Evolutionary conservation across 257 asterid genomes (phyloP).

Genomic region (Dorcoceras hygrometricum): DNA sequence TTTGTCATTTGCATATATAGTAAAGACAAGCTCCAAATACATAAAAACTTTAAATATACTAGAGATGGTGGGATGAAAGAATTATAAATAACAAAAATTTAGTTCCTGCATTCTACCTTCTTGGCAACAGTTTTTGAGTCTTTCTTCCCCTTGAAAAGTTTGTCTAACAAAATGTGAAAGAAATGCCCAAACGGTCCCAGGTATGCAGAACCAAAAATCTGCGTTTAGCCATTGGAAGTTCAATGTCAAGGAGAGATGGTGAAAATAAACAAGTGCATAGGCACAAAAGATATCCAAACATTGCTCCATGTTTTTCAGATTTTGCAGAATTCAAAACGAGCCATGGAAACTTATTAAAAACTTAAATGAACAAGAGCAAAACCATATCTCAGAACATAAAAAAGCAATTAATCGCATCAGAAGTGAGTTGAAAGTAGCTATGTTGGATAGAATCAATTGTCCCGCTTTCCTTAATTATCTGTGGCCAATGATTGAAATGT

Average conservation of each 20-base stretch:
- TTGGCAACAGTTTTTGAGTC: constrained; percentile 82
- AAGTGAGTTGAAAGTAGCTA: not conserved
- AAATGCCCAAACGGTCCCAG: constrained; percentile 93
- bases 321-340: not conserved
- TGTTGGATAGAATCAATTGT: not conserved
- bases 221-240: constrained; percentile 28
- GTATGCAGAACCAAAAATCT: constrained; percentile 88
- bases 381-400: not conserved
- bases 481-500: no score
- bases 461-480: no score
- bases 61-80: not conserved
- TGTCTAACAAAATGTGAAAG: constrained; percentile 75
- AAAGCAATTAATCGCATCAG: not conserved
- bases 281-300: not conserved
- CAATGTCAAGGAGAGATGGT: constrained; percentile 11
- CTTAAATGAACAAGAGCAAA: not conserved
- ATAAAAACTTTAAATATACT: not conserved
- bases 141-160: constrained; percentile 85
- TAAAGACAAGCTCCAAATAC: no score
- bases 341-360: not conserved
- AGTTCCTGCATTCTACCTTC: constrained; percentile 53
- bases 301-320: not conserved
- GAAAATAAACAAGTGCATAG: constrained; percentile 1
- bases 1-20: not conserved
- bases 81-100: not conserved